Conservation (phyloP, 2,329 filamentous ascomycete species). For the Thielaviopsis ethacetica region DNA sequence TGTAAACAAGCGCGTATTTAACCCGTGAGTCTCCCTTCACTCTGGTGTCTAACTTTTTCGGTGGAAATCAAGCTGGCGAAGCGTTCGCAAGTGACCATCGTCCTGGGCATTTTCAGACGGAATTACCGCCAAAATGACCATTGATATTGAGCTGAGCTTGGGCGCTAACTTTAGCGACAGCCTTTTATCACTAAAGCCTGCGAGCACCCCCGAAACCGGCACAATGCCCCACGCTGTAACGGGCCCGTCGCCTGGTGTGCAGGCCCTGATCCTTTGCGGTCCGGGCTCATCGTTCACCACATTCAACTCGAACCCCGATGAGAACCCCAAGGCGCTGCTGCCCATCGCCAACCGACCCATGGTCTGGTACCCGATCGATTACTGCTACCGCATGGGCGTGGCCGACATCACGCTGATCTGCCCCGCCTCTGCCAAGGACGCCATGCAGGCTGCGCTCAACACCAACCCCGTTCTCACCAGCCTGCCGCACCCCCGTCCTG, state of each 20-base stretch:
- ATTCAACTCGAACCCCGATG: constrained; percentile 64
- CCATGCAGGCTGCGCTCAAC: constrained; percentile 53
- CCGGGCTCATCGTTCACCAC: constrained; percentile 70
- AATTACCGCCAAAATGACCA: neutral
- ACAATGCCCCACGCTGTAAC: constrained; percentile 61
- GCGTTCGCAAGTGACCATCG: neutral
- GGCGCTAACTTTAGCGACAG: neutral
- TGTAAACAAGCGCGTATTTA: neutral
- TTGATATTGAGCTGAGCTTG: neutral
- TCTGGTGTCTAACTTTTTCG: neutral
- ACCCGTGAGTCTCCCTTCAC: neutral
- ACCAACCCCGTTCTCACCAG: constrained; percentile 64
- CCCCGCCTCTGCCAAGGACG: constrained; percentile 46
- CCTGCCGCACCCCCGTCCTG: constrained; percentile 55
- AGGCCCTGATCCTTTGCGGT: constrained; percentile 69
- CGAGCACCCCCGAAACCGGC: constrained; percentile 3
- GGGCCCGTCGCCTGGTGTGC: constrained; percentile 59
- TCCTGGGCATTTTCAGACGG: neutral
- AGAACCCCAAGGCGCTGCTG: constrained; percentile 66
- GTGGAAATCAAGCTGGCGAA: neutral
- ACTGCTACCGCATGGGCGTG: constrained; percentile 67
- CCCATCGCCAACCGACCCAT: constrained; percentile 75
- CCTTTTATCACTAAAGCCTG: neutral
- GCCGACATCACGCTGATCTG: constrained; percentile 50
- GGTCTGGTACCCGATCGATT: constrained; percentile 81